Evolutionary conservation across 345 rosid species (phyloP), one percentile per base, ranked within the genome.

Genomic region (Bruguiera sexangula): DNA sequence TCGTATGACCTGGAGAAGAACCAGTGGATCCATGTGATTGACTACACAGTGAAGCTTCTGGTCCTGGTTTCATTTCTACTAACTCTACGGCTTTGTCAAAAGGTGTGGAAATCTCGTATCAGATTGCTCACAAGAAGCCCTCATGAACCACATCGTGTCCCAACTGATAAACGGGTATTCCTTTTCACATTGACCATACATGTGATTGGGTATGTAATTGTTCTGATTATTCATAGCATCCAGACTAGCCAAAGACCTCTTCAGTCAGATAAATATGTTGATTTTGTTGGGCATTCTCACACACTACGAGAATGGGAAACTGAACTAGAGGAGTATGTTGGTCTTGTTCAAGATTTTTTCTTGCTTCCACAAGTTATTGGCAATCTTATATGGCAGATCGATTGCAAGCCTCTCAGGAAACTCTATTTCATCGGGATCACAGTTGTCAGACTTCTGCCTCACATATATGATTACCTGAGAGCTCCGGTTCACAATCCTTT

Each of bases 291-390:
- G 6, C 70, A 60, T 61, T 75, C 77, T 9, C 79, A 18, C 57
- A 65, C 53, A 2, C 64, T 59, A 3, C 77, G 53, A 7, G 78
- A 76, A 67, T 93, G 96, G 96, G 82, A 80, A 76, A 84, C 84
- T 16, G 82, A 90, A 75, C 83, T 92, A 27, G 88, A 86, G 81
- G 98, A 93, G 82, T 90, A 90, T 66, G 73, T 86, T 13, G 98
- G 98, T 76, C 90, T 93, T 50, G 83, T 80, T 69, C 98, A 93
- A 76, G 98, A 93, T 69, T 84, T 90, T 65, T 93, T 87, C 85
- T 84, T 93, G 80, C 90, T 93, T 4, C 98, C 98, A 65, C 98
- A 93, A 77, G 86, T 93, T 24, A 84, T 90, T 27, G 92, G 88
- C 48, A 88, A 88, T 70, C 62, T 86, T 21, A 30, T 87, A 18